Base-by-base conservation (phyloP, 495 filamentous ascomycete genomes). In the Talaromyces liani region DNA sequence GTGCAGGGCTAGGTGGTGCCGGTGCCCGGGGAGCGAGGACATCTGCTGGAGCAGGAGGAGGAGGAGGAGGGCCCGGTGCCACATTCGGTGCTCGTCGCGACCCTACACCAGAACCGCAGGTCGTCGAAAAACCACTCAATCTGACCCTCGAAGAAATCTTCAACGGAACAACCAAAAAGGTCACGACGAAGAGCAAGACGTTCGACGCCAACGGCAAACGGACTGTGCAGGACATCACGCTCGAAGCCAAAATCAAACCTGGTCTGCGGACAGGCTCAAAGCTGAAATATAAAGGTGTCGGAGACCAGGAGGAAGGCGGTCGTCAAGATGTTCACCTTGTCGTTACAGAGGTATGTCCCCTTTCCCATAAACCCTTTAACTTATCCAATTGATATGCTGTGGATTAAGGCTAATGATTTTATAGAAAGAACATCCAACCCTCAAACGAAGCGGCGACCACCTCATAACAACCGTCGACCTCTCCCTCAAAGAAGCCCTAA, bases 241-340 rank as follows among this genome's bases (percentile, higher is more conserved):
- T 98, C 20, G 92, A 96, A 71, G 93, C 97, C 63, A 88, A 88
- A 60, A 95, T 98, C 75, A 97, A 97, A 77, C 89, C 91, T 33
- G 94, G 94, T 54, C 82, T 97, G 73, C 95, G 97, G 74, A 90
- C 92, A 63, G 94, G 94, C 24, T 94, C 91, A 65, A 98, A 97
- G 82, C 95, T 98, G 68, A 96, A 97, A 77, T 98, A 95, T 71
- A 89, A 90, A 74, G 91, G 92, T 31, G 91, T 98, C 33, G 94
- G 95, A 1, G 95, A 98, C 74, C 92, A 97, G 71, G 92, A 96
- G 66, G 94, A 98, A 71, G 94, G 95, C 31, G 93, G 93, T n/a
- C 89, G 91, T 62, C 95, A 98, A 75, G 95, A 98, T 77, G 73
- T 98, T 53, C 93, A 96, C 72, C 92, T 98, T 67, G 87, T 98